Evolutionary conservation across 331 rosid genomes (phyloP).

Genomic region (Cydonia oblonga): DNA sequence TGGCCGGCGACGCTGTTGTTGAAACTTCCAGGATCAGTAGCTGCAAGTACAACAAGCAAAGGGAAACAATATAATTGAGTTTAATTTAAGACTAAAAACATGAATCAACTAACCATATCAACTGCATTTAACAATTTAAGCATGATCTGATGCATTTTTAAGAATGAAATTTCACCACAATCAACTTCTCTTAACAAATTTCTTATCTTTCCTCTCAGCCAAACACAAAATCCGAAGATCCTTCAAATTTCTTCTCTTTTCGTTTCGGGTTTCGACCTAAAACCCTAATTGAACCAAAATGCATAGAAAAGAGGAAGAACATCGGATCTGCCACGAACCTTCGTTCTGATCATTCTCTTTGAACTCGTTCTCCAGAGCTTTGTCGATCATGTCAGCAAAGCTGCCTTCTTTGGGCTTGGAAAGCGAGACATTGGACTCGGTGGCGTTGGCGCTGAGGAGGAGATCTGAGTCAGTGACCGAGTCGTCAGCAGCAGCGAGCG

Average conservation of each 20-base stretch:
- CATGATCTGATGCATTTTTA: background rate
- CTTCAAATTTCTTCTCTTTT: background rate
- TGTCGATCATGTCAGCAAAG: conserved; percentile 91
- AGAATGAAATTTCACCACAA: background rate
- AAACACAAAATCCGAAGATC: conserved; percentile 1
- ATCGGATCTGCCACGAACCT: conserved; percentile 46
- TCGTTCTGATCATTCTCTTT: conserved; percentile 80
- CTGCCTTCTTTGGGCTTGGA: conserved; percentile 65
- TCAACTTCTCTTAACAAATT: background rate
- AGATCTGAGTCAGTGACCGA: conserved; percentile 40
- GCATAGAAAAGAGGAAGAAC: background rate
- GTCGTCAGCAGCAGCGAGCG: conserved; percentile 5
- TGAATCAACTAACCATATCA: background rate
- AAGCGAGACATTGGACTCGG: conserved; percentile 58
- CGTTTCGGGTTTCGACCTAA: background rate
- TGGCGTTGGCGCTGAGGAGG: conserved; percentile 35
- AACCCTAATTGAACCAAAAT: conserved; percentile 7
- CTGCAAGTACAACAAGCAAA: conserved; percentile 30
- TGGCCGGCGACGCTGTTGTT: conserved; percentile 97
- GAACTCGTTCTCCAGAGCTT: conserved; percentile 88
- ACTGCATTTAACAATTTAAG: background rate
- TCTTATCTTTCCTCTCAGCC: background rate
- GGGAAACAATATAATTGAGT: background rate
- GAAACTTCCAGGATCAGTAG: conserved; percentile 73
- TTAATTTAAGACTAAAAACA: background rate